These are phyloP conservation scores for Phytophthora sp. DNA, from an alignment of 352 stramenopile genomes.

Conservation along the genomic window DNA sequence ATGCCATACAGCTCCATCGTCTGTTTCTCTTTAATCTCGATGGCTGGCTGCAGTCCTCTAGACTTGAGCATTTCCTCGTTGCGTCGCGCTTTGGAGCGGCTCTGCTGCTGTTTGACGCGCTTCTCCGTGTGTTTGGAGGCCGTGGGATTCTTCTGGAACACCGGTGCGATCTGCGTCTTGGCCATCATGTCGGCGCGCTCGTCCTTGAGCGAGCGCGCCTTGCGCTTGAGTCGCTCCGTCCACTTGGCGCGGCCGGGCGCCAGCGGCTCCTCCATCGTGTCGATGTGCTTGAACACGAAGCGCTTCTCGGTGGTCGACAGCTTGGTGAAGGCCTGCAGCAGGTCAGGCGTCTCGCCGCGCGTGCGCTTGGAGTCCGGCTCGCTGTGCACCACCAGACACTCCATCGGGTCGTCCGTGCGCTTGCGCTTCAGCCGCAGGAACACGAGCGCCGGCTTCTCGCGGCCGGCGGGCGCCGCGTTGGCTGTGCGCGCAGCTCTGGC, in stretches of 20 bases:
- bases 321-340: slow-evolving; percentile 65
- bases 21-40: slow-evolving; percentile 70
- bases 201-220: slow-evolving; percentile 64
- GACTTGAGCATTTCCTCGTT: slow-evolving; percentile 60
- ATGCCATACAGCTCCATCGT: slow-evolving; percentile 66
- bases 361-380: slow-evolving; percentile 37
- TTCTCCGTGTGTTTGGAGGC: slow-evolving; percentile 34
- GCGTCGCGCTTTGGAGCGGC: slow-evolving; percentile 51
- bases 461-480: neutral
- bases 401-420: slow-evolving; percentile 79
- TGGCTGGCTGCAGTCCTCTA: slow-evolving; percentile 40
- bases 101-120: slow-evolving; percentile 64
- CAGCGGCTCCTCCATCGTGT: slow-evolving; percentile 70
- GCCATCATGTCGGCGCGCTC: slow-evolving; percentile 52
- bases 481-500: slow-evolving; percentile 9
- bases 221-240: slow-evolving; percentile 72
- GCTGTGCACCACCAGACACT: slow-evolving; percentile 68
- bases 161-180: slow-evolving; percentile 30
- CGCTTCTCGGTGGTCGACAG: slow-evolving; percentile 70
- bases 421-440: slow-evolving; percentile 87
- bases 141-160: slow-evolving; percentile 40
- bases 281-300: slow-evolving; percentile 86
- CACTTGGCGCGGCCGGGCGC: slow-evolving; percentile 53
- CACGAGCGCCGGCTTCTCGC: slow-evolving; percentile 50
- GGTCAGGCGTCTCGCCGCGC: slow-evolving; percentile 24